Evolutionary conservation across 2,329 filamentous ascomycete species (phyloP).

Genomic region (Truncatella angustata): DNA sequence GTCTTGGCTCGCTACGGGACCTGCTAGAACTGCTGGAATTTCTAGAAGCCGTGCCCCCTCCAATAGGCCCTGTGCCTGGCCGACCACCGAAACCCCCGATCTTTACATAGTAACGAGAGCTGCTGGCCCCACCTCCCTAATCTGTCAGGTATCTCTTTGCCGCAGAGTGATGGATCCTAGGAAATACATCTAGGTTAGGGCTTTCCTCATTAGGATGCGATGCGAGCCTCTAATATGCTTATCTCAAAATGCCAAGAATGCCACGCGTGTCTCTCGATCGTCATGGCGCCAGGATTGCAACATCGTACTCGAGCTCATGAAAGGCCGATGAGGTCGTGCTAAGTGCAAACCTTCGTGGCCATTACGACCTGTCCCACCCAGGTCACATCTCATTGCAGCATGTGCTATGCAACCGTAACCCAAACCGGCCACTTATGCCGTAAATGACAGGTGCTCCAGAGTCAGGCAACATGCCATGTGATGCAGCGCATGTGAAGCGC

Average conservation of each 20-base stretch:
- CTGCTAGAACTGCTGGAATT: slow-evolving; percentile 4
- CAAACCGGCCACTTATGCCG: slow-evolving; percentile 23
- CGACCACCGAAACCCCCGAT: not conserved
- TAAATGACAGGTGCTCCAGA: slow-evolving; percentile 29
- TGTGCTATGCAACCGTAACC: slow-evolving; percentile 18
- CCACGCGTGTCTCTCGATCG: not conserved
- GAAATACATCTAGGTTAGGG: not conserved
- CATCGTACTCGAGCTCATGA: not conserved
- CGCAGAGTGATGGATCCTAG: not conserved
- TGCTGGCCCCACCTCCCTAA: slow-evolving; percentile 5
- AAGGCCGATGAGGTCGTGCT: not conserved
- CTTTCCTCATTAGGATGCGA: slow-evolving; percentile 2
- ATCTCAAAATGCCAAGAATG: slow-evolving; percentile 9
- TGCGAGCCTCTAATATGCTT: not conserved
- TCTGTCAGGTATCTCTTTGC: slow-evolving; percentile 3
- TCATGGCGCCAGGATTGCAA: not conserved
- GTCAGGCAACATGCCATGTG: slow-evolving; percentile 6
- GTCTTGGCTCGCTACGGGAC: not conserved
- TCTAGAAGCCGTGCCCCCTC: slow-evolving; percentile 1
- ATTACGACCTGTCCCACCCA: slow-evolving; percentile 16
- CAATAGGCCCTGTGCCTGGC: slow-evolving; percentile 3
- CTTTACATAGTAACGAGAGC: no score
- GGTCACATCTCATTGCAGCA: slow-evolving; percentile 23
- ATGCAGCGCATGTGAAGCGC: slow-evolving; percentile 6
- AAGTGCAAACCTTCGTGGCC: not conserved